Percentiles rank a stretch among this genome's conserved stretches.
Conservation (phyloP, 371 early-diverging fungal species). For the Mortierella sp. region DNA sequence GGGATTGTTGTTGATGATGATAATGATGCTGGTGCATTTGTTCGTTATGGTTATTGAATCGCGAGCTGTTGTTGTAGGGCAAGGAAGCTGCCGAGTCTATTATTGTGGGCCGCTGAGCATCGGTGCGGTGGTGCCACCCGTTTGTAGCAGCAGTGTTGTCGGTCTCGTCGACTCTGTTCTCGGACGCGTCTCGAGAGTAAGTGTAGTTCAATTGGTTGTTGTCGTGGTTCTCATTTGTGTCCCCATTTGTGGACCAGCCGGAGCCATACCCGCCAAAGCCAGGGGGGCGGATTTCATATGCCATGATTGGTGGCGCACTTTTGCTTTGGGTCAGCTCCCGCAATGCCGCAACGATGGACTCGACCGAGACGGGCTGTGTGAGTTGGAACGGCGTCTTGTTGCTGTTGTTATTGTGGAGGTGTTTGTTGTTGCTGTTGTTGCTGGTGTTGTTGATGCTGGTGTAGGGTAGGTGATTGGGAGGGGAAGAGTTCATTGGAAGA, state of each 20-base stretch:
- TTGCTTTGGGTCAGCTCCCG: not conserved
- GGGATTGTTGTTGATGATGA: not conserved
- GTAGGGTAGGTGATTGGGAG: not conserved
- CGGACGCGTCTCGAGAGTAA: not conserved
- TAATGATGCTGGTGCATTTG: not conserved
- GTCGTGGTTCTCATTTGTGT: not conserved
- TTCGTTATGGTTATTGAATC: not conserved
- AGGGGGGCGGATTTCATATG: not conserved
- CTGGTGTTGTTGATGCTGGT: not conserved
- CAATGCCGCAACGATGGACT: slow-evolving; percentile 15
- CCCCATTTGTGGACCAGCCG: not conserved
- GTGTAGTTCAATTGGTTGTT: not conserved
- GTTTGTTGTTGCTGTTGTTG: not conserved
- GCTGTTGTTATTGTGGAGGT: not conserved
- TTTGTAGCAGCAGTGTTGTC: not conserved
- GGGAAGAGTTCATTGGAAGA: not conserved
- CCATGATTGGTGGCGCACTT: slow-evolving; percentile 16
- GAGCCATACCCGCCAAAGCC: not conserved
- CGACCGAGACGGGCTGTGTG: slow-evolving; percentile 9
- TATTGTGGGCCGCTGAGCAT: not conserved
- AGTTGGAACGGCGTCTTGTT: not conserved
- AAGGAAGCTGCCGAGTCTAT: not conserved
- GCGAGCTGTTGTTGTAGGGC: not conserved
- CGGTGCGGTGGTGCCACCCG: not conserved
- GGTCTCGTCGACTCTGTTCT: not conserved